Base-by-base conservation (phyloP, 768 basidiomycete species). In the Tephrocybe sp. region DNA sequence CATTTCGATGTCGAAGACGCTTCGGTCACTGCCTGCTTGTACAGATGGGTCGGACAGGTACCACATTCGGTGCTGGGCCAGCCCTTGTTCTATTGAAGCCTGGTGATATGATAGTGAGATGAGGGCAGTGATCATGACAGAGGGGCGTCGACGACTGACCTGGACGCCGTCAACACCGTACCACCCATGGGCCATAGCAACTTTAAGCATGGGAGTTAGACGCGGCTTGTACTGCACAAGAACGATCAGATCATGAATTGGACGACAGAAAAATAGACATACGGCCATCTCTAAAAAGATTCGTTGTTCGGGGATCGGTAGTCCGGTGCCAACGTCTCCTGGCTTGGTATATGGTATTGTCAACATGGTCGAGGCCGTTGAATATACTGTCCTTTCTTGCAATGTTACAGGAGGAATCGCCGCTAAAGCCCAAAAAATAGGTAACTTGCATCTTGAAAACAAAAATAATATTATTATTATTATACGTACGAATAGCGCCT, bases 1-100 rank as follows among this genome's bases (percentile, higher is more conserved):
- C 20, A 57, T 38, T 39, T 36, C 47, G 26, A n/a, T 12, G 34
- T 38, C 45, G 22, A 61, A 52, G 11, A 61, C 49, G 5, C 46
- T 50, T 22, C 14, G n/a, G 30, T 61, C 55, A 23, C 58, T 61
- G 2, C 60, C 60, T 9, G 44, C 51, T 12, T 41, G 26, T 14
- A 61, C 36, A 20, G 53, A 51, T 1, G 58, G 35, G 38, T 43
- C 53, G 11, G 53, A 51, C 8, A 47, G 41, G 31, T 57, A 56
- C 71, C 71, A 72, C 69, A 72, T 71, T 20, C 71, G 62, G 48
- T 72, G 71, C 40, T 72, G 71, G 4, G 71, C 70, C 20, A 69
- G 55, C 9, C 69, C 70, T 47, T 72, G 71, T 44, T 72, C 69
- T 10, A 71, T 62, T 60, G 69, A 66, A 19, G 70, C 68, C 61